Base-by-base conservation (phyloP, 2,329 filamentous ascomycete species). In the Penicillium sp. region DNA sequence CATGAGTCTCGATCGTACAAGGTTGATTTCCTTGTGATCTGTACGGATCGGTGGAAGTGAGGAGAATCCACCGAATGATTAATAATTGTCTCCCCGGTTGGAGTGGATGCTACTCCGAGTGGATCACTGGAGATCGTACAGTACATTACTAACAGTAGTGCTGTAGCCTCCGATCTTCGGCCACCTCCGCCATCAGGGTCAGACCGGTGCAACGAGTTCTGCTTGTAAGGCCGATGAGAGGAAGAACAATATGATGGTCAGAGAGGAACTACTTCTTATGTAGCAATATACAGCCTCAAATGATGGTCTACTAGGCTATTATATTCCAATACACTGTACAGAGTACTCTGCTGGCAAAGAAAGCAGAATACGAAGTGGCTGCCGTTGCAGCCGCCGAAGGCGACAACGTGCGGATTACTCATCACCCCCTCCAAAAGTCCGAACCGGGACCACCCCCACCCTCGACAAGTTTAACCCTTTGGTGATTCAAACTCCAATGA, bases 81-180 rank as follows among this genome's bases (percentile, higher is more conserved):
- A 45, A 17, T 4, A 51, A 34, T 10, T 6, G 38, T 35, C 31
- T n/a, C 34, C 56, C 53, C 49, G 43, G 49, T 56, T 22, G 22
- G 22, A 22, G 22, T 22, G 22, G 3, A 3, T 3, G 22, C 22
- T 22, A 2, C 22, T 22, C 22, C 3, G 22, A 22, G 22, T 28
- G 25, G 25, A 28, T 28, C 25, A 28, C 25, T 28, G 25, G 3
- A 4, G 4, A 25, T 25, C 25, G 25, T 25, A 20, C 20, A 20
- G 20, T 20, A 20, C 1, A 20, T 20, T 20, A 20, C 20, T 20
- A 20, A 25, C 25, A 4, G 25, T 4, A 5, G 28, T 31, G 47
- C 45, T 59, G 59, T 57, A 31, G 45, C 39, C 53, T 64, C 62
- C 62, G 62, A 60, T 64, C 49, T 25, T 64, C 59, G 60, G 57